Conservation (phyloP, 1,139 yeast genomes). For the Geotrichum carabidarum region DNA sequence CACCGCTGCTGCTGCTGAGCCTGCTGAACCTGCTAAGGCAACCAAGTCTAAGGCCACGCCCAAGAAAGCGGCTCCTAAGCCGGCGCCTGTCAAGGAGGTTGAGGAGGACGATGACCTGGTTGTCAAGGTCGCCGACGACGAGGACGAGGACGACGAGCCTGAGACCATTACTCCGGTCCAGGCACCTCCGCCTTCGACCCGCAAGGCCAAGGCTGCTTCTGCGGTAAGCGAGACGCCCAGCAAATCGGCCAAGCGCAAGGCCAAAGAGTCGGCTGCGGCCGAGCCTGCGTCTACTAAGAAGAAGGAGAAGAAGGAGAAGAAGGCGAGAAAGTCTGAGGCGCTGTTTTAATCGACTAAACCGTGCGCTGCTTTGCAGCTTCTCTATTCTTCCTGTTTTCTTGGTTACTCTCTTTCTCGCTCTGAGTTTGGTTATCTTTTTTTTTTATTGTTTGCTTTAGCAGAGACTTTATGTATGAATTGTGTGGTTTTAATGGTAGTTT, state of each 20-base stretch:
- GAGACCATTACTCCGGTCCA: not conserved
- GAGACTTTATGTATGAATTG: too few species aligned
- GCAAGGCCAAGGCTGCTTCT: not conserved
- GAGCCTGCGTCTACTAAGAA: not conserved
- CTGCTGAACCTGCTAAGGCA: not conserved
- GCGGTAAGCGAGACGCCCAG: not conserved
- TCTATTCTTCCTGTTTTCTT: not conserved
- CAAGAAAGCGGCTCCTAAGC: not conserved
- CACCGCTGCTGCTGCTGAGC: conserved; percentile 21
- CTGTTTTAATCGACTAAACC: not conserved
- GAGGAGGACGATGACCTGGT: not conserved
- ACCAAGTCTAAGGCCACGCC: not conserved
- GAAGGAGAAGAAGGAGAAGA: conserved; percentile 11
- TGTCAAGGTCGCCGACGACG: not conserved
- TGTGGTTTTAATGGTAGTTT: not conserved
- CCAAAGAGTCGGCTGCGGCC: not conserved
- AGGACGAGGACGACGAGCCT: conserved; percentile 1
- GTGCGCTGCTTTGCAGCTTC: not conserved
- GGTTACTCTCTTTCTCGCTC: not conserved
- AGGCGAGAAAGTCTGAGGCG: conserved; percentile 12
- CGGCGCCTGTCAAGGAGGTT: not conserved
- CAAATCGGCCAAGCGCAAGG: conserved; percentile 1
- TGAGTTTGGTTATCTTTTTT: not conserved
- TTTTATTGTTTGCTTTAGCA: not conserved
- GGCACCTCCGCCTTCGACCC: not conserved